A percentile compares a stretch with the other conserved stretches of the same genome.
These are phyloP conservation scores for Microsporum audouinii DNA, from an alignment of 2,329 filamentous ascomycete genomes.

Conservation along the genomic window DNA sequence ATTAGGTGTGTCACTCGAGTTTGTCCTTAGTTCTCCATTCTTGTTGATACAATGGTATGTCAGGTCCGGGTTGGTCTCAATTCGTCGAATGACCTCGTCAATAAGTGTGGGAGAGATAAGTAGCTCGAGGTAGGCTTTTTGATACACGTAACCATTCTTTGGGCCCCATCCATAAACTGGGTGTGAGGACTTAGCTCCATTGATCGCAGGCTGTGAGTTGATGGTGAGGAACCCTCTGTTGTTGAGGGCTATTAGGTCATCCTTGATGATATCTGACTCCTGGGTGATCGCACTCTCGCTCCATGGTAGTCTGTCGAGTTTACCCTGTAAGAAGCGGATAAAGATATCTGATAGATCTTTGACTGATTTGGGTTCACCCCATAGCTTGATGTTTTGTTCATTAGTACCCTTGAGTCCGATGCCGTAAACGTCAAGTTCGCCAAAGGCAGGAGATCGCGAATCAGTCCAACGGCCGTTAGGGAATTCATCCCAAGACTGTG, in stretches of 20 bases:
- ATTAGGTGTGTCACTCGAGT: constrained; percentile 75
- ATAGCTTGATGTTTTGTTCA: constrained; percentile 88
- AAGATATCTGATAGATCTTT: constrained; percentile 75
- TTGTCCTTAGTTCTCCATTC: constrained; percentile 68
- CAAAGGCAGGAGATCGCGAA: constrained; percentile 88
- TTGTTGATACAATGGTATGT: constrained; percentile 93
- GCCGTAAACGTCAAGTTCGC: constrained; percentile 86
- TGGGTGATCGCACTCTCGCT: constrained; percentile 76
- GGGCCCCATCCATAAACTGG: constrained; percentile 90
- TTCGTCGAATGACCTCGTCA: constrained; percentile 61
- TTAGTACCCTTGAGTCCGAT: constrained; percentile 90
- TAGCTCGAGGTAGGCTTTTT: constrained; percentile 93
- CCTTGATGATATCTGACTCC: constrained; percentile 68
- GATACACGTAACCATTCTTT: constrained; percentile 89
- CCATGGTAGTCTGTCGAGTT: constrained; percentile 79
- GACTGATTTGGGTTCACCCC: constrained; percentile 73
- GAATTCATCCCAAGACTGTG: constrained; percentile 98
- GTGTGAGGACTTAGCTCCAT: constrained; percentile 79
- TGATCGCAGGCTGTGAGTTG: constrained; percentile 92
- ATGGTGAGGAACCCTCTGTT: constrained; percentile 79
- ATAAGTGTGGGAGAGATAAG: constrained; percentile 73
- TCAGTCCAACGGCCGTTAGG: constrained; percentile 98
- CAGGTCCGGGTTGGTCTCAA: constrained; percentile 66
- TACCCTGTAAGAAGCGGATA: constrained; percentile 68
- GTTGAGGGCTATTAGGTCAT: constrained; percentile 72